Percentiles rank a stretch among this genome's conserved stretches.
Evolutionary conservation across 2,329 filamentous ascomycete genomes (phyloP).

Genomic region (Monilinia vaccinii-corymbosi): DNA sequence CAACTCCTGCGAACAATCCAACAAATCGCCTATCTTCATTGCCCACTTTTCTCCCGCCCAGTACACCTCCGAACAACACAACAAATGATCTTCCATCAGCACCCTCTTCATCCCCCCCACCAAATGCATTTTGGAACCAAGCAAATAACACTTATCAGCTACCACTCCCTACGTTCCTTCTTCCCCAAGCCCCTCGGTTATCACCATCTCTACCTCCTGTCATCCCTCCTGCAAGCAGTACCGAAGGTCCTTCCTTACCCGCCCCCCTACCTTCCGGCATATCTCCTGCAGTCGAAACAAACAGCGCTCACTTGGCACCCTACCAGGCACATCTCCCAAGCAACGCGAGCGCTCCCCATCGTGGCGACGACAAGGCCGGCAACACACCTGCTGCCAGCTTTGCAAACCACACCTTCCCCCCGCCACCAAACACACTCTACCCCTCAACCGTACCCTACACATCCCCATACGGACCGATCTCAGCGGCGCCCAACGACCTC

Average conservation of each 20-base stretch:
- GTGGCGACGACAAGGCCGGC: neutral
- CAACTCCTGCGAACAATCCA: neutral
- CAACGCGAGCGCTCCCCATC: no score
- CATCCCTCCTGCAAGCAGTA: neutral
- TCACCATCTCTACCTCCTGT: no score
- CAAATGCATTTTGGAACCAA: neutral
- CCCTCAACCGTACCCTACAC: neutral
- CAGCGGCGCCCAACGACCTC: fast-evolving
- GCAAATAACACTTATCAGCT: no score
- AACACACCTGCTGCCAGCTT: neutral
- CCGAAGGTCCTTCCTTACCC: no score
- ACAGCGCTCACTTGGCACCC: no score
- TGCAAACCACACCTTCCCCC: neutral
- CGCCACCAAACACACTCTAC: neutral
- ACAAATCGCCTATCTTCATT: no score
- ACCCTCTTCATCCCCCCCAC: neutral
- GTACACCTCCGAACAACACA: neutral
- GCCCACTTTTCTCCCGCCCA: neutral
- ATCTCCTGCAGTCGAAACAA: no score
- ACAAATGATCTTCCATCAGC: neutral
- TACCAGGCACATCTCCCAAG: no score
- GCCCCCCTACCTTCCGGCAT: no score
- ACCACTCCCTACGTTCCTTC: no score
- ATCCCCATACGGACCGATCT: neutral
- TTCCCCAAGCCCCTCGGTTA: no score